Conservation (phyloP, 805 yeast genomes). For the Monosporozyma unispora region DNA sequence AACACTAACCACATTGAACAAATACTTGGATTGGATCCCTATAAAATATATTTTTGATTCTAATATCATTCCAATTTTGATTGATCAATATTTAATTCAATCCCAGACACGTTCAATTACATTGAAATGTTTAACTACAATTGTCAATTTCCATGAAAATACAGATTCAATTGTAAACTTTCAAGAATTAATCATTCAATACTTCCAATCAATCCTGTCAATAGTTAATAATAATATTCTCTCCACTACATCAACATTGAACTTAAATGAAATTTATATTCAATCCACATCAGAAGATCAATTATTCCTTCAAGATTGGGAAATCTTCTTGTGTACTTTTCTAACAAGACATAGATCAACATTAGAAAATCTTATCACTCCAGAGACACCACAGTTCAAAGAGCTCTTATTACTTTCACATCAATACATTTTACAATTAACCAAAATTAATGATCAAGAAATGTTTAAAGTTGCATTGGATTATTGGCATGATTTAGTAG, state of each 20-base stretch:
- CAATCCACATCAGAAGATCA: conserved; percentile 73
- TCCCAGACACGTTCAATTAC: conserved; percentile 71
- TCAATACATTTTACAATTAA: conserved; percentile 67
- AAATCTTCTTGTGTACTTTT: conserved; percentile 83
- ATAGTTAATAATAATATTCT: conserved; percentile 50
- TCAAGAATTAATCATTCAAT: conserved; percentile 42
- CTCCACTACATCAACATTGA: conserved; percentile 47
- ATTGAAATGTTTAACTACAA: conserved; percentile 85
- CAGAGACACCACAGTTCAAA: conserved; percentile 31
- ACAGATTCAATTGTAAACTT: conserved; percentile 32
- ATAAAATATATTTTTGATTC: conserved; percentile 79
- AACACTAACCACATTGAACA: conserved; percentile 66
- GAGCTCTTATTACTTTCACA: conserved; percentile 62
- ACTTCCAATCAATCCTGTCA: conserved; percentile 63
- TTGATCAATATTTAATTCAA: conserved; percentile 63
- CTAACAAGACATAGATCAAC: conserved; percentile 59
- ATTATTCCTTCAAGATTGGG: conserved; percentile 85
- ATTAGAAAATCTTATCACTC: conserved; percentile 35
- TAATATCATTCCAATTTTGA: conserved; percentile 56
- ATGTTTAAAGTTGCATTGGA: conserved; percentile 89
- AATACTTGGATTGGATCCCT: conserved; percentile 91
- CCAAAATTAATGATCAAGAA: conserved; percentile 87
- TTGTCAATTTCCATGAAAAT: conserved; percentile 54
- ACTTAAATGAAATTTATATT: conserved; percentile 60
- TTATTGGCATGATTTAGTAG: conserved; percentile 81